Conservation (phyloP, 176 grass and related monocot species). For the Oryza meyeriana region DNA sequence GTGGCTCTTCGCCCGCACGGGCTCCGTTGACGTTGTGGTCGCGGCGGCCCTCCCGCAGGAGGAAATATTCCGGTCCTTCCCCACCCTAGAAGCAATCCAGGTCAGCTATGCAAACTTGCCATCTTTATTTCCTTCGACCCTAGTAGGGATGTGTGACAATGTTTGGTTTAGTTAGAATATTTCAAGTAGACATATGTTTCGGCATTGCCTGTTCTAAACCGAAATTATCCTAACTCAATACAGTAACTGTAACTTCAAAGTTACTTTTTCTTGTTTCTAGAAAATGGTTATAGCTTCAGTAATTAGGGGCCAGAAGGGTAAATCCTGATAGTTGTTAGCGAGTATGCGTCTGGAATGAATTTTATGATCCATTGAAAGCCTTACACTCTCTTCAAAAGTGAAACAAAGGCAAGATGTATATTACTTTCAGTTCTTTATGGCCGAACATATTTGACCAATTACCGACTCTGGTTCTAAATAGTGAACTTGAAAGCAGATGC, state of each 20-base stretch:
- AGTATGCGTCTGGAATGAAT: background rate
- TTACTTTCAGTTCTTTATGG: background rate
- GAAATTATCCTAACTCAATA: background rate
- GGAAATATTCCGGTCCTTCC: constrained; percentile 33
- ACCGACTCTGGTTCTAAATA: background rate
- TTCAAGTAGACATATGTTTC: background rate
- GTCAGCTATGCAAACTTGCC: constrained; percentile 6
- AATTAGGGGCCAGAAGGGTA: background rate
- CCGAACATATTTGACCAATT: background rate
- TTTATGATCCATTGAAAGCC: background rate
- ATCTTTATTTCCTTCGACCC: background rate
- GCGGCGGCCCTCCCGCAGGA: constrained; percentile 16
- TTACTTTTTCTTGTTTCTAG: background rate
- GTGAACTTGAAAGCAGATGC: background rate
- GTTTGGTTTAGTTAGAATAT: background rate
- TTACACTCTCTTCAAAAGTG: background rate
- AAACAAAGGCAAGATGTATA: background rate
- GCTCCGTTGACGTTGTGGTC: constrained; percentile 28
- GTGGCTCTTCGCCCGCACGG: constrained; percentile 29
- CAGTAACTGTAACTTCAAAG: background rate
- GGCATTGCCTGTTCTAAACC: background rate
- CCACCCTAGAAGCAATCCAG: constrained; percentile 30
- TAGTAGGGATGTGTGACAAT: background rate
- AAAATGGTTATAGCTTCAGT: background rate
- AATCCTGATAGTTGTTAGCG: background rate